Conservation (phyloP, 805 yeast species). For the Metschnikowia amazonensis region DNA sequence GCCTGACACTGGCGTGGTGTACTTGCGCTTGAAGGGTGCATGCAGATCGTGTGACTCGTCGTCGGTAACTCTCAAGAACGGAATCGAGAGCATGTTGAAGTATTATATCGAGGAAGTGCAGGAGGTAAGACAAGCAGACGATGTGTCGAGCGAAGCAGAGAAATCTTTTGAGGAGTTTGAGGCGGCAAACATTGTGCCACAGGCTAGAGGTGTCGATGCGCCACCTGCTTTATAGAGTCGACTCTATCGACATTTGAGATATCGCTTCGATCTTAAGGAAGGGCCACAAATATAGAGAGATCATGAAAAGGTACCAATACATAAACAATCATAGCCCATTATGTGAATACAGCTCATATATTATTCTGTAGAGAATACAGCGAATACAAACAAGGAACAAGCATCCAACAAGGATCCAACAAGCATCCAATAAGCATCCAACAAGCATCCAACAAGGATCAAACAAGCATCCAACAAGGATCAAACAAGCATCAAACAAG, state of each 20-base stretch:
- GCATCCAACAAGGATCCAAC: too few relatives aligned
- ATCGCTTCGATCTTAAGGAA: background rate
- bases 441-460: too few relatives aligned
- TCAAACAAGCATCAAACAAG: too few relatives aligned
- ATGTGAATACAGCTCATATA: too few relatives aligned
- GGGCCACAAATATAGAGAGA: too few relatives aligned
- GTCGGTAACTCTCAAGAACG: constrained; percentile 61
- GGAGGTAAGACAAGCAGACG: constrained; percentile 51
- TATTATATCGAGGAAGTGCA: constrained; percentile 67
- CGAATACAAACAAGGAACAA: too few relatives aligned
- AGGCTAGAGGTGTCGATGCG: constrained; percentile 22
- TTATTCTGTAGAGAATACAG: too few relatives aligned
- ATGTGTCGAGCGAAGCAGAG: constrained; percentile 23
- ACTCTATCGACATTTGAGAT: background rate
- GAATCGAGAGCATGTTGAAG: constrained; percentile 68
- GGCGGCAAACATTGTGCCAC: constrained; percentile 24
- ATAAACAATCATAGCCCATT: too few relatives aligned
- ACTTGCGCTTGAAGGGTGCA: constrained; percentile 60
- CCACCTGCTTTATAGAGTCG: constrained; percentile 16
- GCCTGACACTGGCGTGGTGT: constrained; percentile 55
- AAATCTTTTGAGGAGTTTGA: constrained; percentile 20
- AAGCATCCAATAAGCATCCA: too few relatives aligned
- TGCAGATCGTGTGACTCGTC: constrained; percentile 70
- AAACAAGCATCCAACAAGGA: too few relatives aligned
- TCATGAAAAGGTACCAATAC: too few relatives aligned